Evolutionary conservation across 192 early-diverging fungal species (phyloP).

Genomic region (Mortierella claussenii): DNA sequence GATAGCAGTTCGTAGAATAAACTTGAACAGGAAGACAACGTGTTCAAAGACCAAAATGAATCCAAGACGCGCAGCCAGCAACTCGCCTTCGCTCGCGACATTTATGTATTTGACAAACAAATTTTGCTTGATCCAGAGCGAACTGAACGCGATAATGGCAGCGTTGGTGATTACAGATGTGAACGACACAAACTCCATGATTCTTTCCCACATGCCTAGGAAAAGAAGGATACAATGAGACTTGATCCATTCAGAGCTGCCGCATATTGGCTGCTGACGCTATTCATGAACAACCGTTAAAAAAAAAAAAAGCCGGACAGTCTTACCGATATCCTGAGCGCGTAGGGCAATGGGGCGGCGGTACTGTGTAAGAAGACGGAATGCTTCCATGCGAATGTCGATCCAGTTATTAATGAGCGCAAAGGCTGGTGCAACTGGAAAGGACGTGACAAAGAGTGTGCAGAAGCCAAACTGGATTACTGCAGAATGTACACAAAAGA

Average conservation of each 20-base stretch:
- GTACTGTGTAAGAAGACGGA: slow-evolving; percentile 31
- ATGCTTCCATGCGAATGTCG: slow-evolving; percentile 69
- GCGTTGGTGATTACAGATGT: slow-evolving; percentile 49
- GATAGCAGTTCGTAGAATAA: slow-evolving; percentile 32
- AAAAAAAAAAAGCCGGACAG: background rate
- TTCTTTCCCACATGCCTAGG: slow-evolving; percentile 49
- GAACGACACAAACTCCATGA: slow-evolving; percentile 43
- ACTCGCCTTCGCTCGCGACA: slow-evolving; percentile 9
- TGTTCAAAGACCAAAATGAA: slow-evolving; percentile 53
- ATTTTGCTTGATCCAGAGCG: slow-evolving; percentile 39
- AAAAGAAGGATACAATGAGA: too few relatives aligned
- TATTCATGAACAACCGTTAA: too few relatives aligned
- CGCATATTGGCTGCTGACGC: too few relatives aligned
- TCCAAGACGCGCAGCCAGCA: slow-evolving; percentile 32
- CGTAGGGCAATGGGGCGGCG: slow-evolving; percentile 30
- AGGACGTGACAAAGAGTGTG: slow-evolving; percentile 70
- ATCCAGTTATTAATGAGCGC: slow-evolving; percentile 68
- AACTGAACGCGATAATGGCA: slow-evolving; percentile 49
- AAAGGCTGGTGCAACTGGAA: slow-evolving; percentile 77
- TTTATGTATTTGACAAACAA: slow-evolving; percentile 23
- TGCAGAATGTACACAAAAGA: too few relatives aligned
- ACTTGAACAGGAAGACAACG: slow-evolving; percentile 45
- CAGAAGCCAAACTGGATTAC: slow-evolving; percentile 79
- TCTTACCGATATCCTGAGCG: slow-evolving; percentile 42
- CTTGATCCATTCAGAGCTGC: too few relatives aligned